Conservation (phyloP, 768 basidiomycete species). For the Guyanaporus albipodus region DNA sequence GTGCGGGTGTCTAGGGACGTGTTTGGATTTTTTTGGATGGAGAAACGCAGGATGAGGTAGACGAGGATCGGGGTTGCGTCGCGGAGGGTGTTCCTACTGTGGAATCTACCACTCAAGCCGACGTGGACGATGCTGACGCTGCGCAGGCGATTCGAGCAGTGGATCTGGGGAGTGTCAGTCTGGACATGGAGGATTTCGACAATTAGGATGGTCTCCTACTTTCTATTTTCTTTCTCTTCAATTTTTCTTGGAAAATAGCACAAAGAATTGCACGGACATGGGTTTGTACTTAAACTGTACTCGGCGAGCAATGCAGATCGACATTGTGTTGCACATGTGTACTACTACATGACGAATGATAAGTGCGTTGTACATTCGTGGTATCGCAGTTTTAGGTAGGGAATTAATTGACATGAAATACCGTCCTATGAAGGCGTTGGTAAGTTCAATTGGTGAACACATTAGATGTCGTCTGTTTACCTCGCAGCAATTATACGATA, state of each 20-base stretch:
- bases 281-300: conserved; percentile 2
- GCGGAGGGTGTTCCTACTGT: not conserved
- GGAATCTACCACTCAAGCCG: not conserved
- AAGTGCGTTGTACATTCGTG: no score
- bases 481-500: no score
- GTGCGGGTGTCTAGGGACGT: conserved; percentile 64
- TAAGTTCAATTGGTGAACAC: no score
- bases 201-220: conserved; percentile 6
- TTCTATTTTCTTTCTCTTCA: not conserved
- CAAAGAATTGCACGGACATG: conserved; percentile 4
- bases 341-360: conserved; percentile 4
- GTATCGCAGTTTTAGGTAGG: no score
- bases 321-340: not conserved
- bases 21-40: conserved; percentile 54
- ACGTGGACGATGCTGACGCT: conserved; percentile 13
- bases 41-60: not conserved
- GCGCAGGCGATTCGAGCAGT: conserved; percentile 19
- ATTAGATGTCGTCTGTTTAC: no score
- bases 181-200: conserved; percentile 29
- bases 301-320: not conserved
- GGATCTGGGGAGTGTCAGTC: conserved; percentile 10
- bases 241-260: not conserved
- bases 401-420: no score
- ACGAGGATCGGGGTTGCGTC: not conserved
- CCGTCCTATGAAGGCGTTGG: no score